These are phyloP conservation scores for Galerina sulciceps DNA, from an alignment of 768 basidiomycete genomes.

Conservation along the genomic window DNA sequence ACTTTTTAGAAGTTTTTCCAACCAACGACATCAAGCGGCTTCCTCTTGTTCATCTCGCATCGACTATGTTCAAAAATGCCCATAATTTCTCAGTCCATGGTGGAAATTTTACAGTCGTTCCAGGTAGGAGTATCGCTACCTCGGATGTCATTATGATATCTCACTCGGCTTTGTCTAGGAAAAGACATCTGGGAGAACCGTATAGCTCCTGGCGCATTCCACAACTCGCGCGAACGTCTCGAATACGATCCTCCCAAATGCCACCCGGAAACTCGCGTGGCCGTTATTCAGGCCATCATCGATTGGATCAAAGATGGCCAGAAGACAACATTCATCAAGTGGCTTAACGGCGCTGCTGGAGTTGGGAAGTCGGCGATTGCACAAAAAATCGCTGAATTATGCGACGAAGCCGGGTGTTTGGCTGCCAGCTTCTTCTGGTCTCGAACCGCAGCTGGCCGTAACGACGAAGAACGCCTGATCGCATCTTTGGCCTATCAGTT, in stretches of 20 bases:
- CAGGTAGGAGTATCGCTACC: too few species aligned
- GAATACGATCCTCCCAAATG: conserved; percentile 9
- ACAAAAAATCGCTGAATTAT: conserved; percentile 11
- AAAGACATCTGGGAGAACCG: too few species aligned
- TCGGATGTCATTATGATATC: too few species aligned
- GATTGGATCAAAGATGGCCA: conserved; percentile 5
- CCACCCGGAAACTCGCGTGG: conserved; percentile 15
- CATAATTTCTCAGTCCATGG: too few species aligned
- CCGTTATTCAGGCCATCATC: conserved; percentile 4
- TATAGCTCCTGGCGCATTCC: background rate
- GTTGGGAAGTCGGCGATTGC: conserved; percentile 21
- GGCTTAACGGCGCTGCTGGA: conserved; percentile 19
- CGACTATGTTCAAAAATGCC: too few species aligned
- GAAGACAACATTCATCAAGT: conserved; percentile 9
- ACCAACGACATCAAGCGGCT: too few species aligned
- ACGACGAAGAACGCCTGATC: conserved; percentile 1
- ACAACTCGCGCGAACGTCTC: conserved; percentile 4
- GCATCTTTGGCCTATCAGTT: conserved; percentile 16
- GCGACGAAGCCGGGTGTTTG: background rate
- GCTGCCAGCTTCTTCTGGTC: conserved; percentile 17
- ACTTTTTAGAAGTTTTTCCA: too few species aligned
- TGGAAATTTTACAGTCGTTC: too few species aligned
- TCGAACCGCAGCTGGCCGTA: background rate
- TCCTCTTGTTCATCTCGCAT: too few species aligned
- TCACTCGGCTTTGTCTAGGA: too few species aligned